Conservation (phyloP, 257 asterid genomes). For the Orobanche coerulescens region DNA sequence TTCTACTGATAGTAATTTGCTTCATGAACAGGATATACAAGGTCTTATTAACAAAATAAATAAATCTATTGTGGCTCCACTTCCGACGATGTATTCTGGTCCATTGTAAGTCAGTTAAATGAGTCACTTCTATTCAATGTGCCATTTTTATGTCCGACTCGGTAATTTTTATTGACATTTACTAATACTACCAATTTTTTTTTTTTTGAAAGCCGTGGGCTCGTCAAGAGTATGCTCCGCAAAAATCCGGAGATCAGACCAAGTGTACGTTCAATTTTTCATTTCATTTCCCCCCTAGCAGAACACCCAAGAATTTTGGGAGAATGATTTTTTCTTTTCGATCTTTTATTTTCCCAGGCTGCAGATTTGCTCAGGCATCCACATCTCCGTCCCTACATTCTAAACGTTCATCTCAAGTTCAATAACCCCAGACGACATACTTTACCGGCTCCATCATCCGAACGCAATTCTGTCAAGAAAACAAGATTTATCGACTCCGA, state of each 20-base stretch:
- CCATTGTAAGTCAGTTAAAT: constrained; percentile 64
- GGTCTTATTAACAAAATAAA: constrained; percentile 92
- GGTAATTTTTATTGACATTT: not conserved
- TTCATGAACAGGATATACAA: constrained; percentile 78
- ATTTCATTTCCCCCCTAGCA: not conserved
- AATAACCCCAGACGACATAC: constrained; percentile 57
- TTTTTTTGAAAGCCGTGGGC: constrained; percentile 61
- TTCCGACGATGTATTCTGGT: constrained; percentile 78
- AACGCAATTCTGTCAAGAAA: constrained; percentile 36
- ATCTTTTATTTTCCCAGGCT: constrained; percentile 44
- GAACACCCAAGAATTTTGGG: too few relatives aligned
- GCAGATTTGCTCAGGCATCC: constrained; percentile 79
- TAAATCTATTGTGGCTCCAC: constrained; percentile 81
- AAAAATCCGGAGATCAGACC: constrained; percentile 89
- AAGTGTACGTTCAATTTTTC: constrained; percentile 46
- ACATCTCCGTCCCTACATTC: constrained; percentile 66
- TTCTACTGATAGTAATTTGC: constrained; percentile 5
- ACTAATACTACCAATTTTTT: constrained; percentile 12
- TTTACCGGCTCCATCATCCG: constrained; percentile 34
- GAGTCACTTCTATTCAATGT: not conserved
- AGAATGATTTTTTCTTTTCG: not conserved
- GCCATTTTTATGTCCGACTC: not conserved
- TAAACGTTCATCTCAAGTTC: constrained; percentile 47
- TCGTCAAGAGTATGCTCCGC: constrained; percentile 90
- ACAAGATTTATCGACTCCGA: constrained; percentile 42